Evolutionary conservation across 768 basidiomycete species (phyloP).

Genomic region (Naematelia aurantialba): DNA sequence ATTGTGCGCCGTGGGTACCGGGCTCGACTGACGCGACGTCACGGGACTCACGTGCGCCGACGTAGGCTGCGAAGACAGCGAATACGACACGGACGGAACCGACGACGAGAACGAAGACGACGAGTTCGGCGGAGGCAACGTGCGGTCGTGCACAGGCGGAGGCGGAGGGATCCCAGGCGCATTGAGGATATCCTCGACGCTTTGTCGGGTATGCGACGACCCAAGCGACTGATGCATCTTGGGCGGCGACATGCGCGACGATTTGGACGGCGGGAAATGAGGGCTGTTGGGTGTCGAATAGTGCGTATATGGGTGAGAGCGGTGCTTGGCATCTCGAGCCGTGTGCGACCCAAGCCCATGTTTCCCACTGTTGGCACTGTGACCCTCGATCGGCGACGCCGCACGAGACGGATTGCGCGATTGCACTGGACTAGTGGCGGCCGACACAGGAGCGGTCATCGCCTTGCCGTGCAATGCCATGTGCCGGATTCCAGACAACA

Average conservation of each 20-base stretch:
- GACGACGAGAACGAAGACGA: slow-evolving; percentile 26
- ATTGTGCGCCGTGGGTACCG: slow-evolving; percentile 52
- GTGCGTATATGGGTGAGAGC: slow-evolving; percentile 43
- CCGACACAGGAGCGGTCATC: slow-evolving; percentile 45
- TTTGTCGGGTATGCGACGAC: slow-evolving; percentile 19
- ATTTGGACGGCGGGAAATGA: slow-evolving; percentile 27
- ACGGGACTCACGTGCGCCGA: slow-evolving; percentile 15
- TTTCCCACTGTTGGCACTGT: slow-evolving; percentile 47
- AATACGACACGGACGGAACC: slow-evolving; percentile 28
- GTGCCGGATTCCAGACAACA: slow-evolving; percentile 48
- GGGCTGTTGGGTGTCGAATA: slow-evolving; percentile 40
- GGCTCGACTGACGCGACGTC: not conserved
- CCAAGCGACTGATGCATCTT: slow-evolving; percentile 29
- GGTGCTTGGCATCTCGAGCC: slow-evolving; percentile 43
- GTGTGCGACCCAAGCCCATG: slow-evolving; percentile 44
- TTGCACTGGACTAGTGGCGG: slow-evolving; percentile 34
- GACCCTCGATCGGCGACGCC: slow-evolving; percentile 45
- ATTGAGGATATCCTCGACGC: slow-evolving; percentile 52
- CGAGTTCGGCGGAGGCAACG: slow-evolving; percentile 44
- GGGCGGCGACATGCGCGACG: slow-evolving; percentile 41
- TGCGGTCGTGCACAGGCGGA: slow-evolving; percentile 34
- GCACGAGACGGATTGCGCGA: slow-evolving; percentile 43
- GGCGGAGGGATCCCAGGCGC: slow-evolving; percentile 41
- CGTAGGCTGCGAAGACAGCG: slow-evolving; percentile 37
- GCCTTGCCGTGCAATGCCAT: slow-evolving; percentile 45